Percentiles rank a stretch among this genome's conserved stretches.
Evolutionary conservation across 108 stramenopile genomes (phyloP).

Genomic region (Thalassiosira profunda): DNA sequence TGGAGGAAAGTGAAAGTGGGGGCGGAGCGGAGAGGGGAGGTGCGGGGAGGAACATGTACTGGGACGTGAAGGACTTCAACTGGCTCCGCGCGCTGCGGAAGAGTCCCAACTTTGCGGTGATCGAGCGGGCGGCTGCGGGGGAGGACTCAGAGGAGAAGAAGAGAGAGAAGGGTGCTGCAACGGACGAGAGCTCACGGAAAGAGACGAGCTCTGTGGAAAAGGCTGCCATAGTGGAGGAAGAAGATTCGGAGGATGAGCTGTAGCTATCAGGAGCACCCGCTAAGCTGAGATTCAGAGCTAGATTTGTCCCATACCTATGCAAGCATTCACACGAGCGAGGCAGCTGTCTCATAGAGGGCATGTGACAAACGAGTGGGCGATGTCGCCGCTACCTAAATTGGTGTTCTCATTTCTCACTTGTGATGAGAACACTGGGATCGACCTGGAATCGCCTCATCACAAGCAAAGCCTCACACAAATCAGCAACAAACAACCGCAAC

Average conservation of each 20-base stretch:
- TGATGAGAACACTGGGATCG: no score
- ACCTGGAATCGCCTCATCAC: no score
- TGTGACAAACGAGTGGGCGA: no score
- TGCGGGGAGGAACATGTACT: conserved; percentile 45
- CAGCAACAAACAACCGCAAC: no score
- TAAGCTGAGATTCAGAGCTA: no score
- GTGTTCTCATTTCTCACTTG: no score
- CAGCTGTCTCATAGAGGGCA: no score
- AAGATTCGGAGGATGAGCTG: conserved; percentile 34
- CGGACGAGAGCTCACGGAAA: background rate
- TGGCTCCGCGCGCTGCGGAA: conserved; percentile 40
- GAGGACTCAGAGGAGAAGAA: background rate
- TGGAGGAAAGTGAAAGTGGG: background rate
- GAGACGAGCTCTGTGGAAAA: background rate
- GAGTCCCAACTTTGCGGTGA: conserved; percentile 47
- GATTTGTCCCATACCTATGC: no score
- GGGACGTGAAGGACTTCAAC: conserved; percentile 57
- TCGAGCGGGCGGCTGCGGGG: background rate
- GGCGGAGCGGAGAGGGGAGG: background rate
- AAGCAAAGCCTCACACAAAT: no score
- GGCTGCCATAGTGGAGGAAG: background rate
- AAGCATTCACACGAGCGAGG: no score
- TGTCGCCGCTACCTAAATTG: no score
- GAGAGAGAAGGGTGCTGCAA: background rate
- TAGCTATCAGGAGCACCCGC: no score